These are phyloP conservation scores for Tylopilus plumbeoviolaceoides DNA, from an alignment of 768 basidiomycete genomes.

Conservation along the genomic window DNA sequence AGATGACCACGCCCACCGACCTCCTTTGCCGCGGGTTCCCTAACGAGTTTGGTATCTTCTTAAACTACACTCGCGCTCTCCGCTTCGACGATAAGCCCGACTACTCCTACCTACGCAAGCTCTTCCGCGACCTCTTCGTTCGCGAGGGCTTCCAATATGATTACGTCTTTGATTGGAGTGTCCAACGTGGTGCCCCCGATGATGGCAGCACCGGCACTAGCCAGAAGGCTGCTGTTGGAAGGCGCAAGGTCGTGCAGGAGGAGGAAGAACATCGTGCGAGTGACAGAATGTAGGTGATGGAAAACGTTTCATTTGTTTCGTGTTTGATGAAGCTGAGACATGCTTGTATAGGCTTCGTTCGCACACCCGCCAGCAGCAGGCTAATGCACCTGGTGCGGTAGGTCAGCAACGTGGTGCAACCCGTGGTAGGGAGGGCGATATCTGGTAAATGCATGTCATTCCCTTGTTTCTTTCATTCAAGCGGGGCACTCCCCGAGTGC, in stretches of 20 bases:
- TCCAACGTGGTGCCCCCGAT: slow-evolving; percentile 70
- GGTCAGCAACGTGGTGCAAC: slow-evolving; percentile 41
- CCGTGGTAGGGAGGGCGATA: slow-evolving; percentile 39
- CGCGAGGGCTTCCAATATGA: slow-evolving; percentile 99
- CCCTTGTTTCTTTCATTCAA: slow-evolving; percentile 31
- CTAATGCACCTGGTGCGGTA: slow-evolving; percentile 45
- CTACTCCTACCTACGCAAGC: slow-evolving; percentile 98
- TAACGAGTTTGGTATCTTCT: slow-evolving; percentile 98
- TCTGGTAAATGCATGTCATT: slow-evolving; percentile 38
- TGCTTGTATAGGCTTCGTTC: slow-evolving; percentile 66
- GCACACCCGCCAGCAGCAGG: slow-evolving; percentile 77
- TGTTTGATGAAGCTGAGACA: slow-evolving; percentile 12
- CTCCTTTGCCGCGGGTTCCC: slow-evolving; percentile 99
- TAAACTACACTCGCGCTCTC: slow-evolving; percentile 98
- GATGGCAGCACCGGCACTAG: slow-evolving; percentile 58
- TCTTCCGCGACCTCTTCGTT: slow-evolving; percentile 97
- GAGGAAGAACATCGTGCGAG: slow-evolving; percentile 80
- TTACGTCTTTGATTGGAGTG: slow-evolving; percentile 99
- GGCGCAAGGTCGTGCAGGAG: slow-evolving; percentile 81
- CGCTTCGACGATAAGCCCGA: slow-evolving; percentile 99
- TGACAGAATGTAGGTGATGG: slow-evolving; percentile 70
- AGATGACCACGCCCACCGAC: slow-evolving; percentile 99
- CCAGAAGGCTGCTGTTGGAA: slow-evolving; percentile 56
- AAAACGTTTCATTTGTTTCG: slow-evolving; percentile 13
- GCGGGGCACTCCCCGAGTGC: slow-evolving; percentile 41